Base-by-base conservation (phyloP, 257 asterid species). In the Handroanthus guayacan region DNA sequence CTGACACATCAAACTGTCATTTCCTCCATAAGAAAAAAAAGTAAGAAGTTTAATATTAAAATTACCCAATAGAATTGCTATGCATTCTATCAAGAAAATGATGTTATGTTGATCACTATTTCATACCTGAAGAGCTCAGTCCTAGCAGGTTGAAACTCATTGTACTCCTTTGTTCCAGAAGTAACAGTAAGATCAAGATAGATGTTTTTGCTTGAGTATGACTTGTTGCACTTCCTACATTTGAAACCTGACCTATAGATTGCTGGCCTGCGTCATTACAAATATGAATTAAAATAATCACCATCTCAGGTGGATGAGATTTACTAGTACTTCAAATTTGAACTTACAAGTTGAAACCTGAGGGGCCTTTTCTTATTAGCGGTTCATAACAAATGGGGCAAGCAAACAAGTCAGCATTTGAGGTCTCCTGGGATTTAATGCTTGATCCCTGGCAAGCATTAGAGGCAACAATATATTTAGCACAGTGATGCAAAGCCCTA, bases 131-230 rank as follows among this genome's bases (percentile, higher is more conserved):
- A 95, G 34, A 95, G 89, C 86, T 95, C 99, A 55, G 99, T 93
- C 78, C 99, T 69, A 79, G 79, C 84, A 5, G 99, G 96, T 76
- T 80, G 79, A 79, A 82, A 86, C 87, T 93, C 99, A 67, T 60
- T 87, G 86, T 95, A 93, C 72, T 87, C 98, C 84, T 87, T 92
- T 37, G 91, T 78, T 75, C 94, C 99, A 47, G 97, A 87, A 75
- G 97, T 93, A 77, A 95, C 86, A 34, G 99, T 95, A 48, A 93
- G 97, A 88, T 95, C 99, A 66, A 95, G 91, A 85, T 91, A 93
- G 44, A 85, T 80, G 81, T 87, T 91, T 84, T 90, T 93, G 92
- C 99, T 93, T 2, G 98, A 91, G 78, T 91, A 95, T 8, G 97
- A 82, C 85, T 95, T 95, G 80, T 85, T 86, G 82, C 99, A 95